A percentile compares a stretch with the other conserved stretches of the same genome.
These are phyloP conservation scores for Alternaria sp. DNA, from an alignment of 2,329 filamentous ascomycete genomes.

Conservation along the genomic window DNA sequence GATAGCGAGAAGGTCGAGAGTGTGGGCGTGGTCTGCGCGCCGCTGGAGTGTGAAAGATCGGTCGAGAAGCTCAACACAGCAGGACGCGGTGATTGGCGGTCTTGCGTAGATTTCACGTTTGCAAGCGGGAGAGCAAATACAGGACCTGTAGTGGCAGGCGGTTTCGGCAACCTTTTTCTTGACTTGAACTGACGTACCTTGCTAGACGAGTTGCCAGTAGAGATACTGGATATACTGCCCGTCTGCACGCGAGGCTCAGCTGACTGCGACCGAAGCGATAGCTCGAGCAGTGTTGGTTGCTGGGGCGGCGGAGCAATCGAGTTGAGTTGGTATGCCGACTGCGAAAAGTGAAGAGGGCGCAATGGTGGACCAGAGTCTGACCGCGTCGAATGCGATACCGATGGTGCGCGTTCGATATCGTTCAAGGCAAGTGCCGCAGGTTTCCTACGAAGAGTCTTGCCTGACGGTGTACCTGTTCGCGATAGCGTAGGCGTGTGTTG, in stretches of 20 bases:
- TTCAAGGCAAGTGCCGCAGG: conserved; percentile 43
- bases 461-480: conserved; percentile 34
- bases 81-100: conserved; percentile 25
- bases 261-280: conserved; percentile 35
- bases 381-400: conserved; percentile 14
- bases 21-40: conserved; percentile 24
- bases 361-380: conserved; percentile 19
- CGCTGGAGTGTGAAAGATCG: conserved; percentile 27
- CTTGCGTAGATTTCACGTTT: conserved; percentile 22
- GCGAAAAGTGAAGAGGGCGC: conserved; percentile 36
- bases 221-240: conserved; percentile 23
- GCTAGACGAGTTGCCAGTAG: conserved; percentile 13
- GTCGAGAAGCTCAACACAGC: conserved; percentile 27
- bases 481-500: conserved; percentile 40
- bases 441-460: conserved; percentile 46
- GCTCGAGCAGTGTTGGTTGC: conserved; percentile 21
- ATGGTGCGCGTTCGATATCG: conserved; percentile 37
- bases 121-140: conserved; percentile 17
- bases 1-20: conserved; percentile 40
- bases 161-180: conserved; percentile 45
- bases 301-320: conserved; percentile 24
- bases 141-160: conserved; percentile 23
- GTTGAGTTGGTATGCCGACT: conserved; percentile 37
- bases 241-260: conserved; percentile 30
- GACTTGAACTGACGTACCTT: conserved; percentile 42